Conservation (phyloP, 2,329 filamentous ascomycete genomes). For the Didymosphaeria variabile region DNA sequence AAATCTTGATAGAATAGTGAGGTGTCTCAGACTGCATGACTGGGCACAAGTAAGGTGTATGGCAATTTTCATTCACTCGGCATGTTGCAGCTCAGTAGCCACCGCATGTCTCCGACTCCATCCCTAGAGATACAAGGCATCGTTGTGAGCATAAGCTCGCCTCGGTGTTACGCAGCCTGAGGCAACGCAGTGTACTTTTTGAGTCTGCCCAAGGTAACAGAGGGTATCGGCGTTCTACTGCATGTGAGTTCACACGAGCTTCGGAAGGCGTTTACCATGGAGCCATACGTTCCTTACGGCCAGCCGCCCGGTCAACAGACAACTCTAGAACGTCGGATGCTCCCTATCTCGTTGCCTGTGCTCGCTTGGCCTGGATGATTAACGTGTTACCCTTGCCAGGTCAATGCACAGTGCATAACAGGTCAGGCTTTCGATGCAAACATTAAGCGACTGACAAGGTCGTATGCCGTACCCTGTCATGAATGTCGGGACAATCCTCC, state of each 20-base stretch:
- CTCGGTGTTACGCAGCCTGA: not conserved
- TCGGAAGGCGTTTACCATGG: constrained; percentile 2
- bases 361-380: constrained; percentile 16
- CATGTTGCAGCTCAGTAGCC: not conserved
- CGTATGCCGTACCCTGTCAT: constrained; percentile 25
- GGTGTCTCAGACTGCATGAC: not conserved
- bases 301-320: constrained; percentile 16
- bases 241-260: not conserved
- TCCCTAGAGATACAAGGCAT: not conserved
- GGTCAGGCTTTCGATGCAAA: constrained; percentile 17
- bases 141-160: not conserved
- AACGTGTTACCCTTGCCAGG: constrained; percentile 21
- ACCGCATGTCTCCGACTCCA: not conserved
- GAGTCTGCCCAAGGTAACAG: not conserved
- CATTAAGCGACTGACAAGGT: constrained; percentile 18
- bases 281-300: constrained; percentile 8
- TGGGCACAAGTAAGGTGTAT: not conserved
- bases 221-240: not conserved
- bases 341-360: constrained; percentile 18
- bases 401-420: constrained; percentile 18
- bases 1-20: not conserved
- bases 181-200: not conserved
- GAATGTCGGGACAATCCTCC: constrained; percentile 24
- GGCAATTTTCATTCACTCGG: not conserved
- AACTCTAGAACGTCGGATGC: constrained; percentile 8